Evolutionary conservation across 2,329 filamentous ascomycete genomes (phyloP).

Genomic region (Mycosphaerelloides madeirae): DNA sequence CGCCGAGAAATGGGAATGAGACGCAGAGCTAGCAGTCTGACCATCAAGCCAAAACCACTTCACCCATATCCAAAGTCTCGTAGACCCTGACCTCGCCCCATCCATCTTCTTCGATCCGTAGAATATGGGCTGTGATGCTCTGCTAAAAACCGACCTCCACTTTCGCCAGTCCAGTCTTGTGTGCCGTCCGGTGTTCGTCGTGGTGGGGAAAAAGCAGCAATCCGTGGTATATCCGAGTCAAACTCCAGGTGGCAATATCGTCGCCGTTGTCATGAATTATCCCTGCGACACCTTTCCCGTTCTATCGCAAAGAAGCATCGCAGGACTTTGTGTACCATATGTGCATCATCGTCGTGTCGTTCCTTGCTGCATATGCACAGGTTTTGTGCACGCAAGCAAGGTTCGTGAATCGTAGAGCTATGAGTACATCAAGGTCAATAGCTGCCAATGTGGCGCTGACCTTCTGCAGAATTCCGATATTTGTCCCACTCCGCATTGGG

Average conservation of each 20-base stretch:
- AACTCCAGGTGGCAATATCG: conserved; percentile 3
- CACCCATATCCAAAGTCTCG: neutral
- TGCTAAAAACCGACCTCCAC: neutral
- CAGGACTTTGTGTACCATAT: neutral
- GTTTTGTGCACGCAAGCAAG: neutral
- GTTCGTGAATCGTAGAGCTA: neutral
- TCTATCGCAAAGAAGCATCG: neutral
- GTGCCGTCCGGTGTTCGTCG: too few relatives aligned
- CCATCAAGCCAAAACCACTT: too few relatives aligned
- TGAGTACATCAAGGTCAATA: neutral
- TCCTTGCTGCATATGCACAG: neutral
- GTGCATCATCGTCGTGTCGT: neutral
- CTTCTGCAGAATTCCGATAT: neutral
- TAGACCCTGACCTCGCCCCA: neutral
- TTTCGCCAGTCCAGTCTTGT: neutral
- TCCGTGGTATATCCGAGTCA: conserved; percentile 12
- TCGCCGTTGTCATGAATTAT: neutral
- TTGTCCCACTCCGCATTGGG: neutral
- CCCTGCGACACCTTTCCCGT: neutral
- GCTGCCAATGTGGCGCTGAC: neutral
- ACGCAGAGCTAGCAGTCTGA: too few relatives aligned
- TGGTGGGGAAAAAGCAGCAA: conserved; percentile 1
- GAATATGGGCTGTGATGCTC: too few relatives aligned
- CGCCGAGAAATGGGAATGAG: too few relatives aligned
- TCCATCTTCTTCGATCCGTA: neutral